Evolutionary conservation across 1,284 basidiomycete genomes (phyloP), one percentile per base, ranked within the genome.

Genomic region (Phlebopus sp.): DNA sequence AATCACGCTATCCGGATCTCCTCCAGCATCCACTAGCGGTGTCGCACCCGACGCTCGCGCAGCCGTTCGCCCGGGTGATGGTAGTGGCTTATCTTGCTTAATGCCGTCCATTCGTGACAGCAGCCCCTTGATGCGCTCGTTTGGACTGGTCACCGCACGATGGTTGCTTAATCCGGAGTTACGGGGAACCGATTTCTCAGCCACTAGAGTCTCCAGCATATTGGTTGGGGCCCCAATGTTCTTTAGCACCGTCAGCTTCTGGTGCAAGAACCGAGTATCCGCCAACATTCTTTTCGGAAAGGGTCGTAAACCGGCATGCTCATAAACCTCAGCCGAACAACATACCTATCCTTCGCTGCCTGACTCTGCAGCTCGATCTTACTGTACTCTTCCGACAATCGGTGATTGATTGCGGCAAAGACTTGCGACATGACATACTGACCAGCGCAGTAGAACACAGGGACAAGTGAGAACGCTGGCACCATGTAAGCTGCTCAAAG

Each of bases 371-470:
- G 72, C 55, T 92, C 88, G 43, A 96, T 82, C 60, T 78, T 82
- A 39, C 73, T 73, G 66, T 86, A 96, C 64, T 93, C 90, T 61
- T 94, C 90, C 34, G 85, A 84, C 9, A 97, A 74, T 39, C 89
- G 82, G 64, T 89, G 84, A 64, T 92, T 92, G 66, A 96, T 93
- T n/a, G 90, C 84, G 18, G 86, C 86, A 54, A 95, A 86, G 13
- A 97, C 93, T 65, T 95, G 90, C 27, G 84, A 82, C 89, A 96
- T 94, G 59, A 97, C 91, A 62, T 79, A 81, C 89, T 94, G 61
- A 37, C 52, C 11, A 27, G 25, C 11, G 44, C 38, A 41, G 48
- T 19, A 43, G 42, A 15, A 42, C 48, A 46, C 46, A 17, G 27
- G 4, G 31, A 25, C n/a, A 45, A 13, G 19, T 31, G 14, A 35